Base-by-base conservation (phyloP, 805 yeast species). In the Candida endomychidarum region DNA sequence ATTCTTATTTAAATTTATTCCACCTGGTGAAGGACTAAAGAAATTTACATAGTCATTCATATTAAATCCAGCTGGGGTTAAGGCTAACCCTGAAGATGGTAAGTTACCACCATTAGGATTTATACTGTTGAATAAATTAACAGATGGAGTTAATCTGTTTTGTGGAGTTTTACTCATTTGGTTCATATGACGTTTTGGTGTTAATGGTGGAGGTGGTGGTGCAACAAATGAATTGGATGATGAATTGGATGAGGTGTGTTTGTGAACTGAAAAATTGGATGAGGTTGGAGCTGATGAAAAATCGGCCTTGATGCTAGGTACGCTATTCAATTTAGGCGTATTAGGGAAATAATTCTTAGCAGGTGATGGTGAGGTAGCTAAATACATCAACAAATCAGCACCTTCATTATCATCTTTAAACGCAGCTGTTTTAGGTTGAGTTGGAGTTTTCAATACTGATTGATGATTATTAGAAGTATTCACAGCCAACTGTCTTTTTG, bases 341-440 rank as follows among this genome's bases (percentile, higher is more conserved):
- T 52, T 53, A 20, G 55, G 54, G 41, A 51, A 56, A 38, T 51
- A 51, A 10, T 70, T 67, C 40, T 67, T 67, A 40, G 78, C 77
- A 1, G 85, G 85, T 0, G 86, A 77, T 1, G 96, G 96, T 7
- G 93, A 84, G 5, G 90, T 83, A 2, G 96, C 95, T 50, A 87
- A 67, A 59, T 78, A 87, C 78, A 87, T 75, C 46, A 87, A 71
- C 45, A 87, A 63, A 57, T 83, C 91, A 1, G 95, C 96, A 10
- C 95, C 96, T 60, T 85, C 93, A 23, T 63, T 63, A 47, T 70
- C 72, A 35, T 64, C 60, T 41, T 55, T 58, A 33, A 50, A 48
- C 20, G 52, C 57, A 19, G 49, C 48, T 15, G 29, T 29, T 35
- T 52, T 47, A 1, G 60, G 49, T 43, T 64, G 70, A 2, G 71